Conservation (phyloP, 2,329 filamentous ascomycete genomes). For the Penicillium glabrum region DNA sequence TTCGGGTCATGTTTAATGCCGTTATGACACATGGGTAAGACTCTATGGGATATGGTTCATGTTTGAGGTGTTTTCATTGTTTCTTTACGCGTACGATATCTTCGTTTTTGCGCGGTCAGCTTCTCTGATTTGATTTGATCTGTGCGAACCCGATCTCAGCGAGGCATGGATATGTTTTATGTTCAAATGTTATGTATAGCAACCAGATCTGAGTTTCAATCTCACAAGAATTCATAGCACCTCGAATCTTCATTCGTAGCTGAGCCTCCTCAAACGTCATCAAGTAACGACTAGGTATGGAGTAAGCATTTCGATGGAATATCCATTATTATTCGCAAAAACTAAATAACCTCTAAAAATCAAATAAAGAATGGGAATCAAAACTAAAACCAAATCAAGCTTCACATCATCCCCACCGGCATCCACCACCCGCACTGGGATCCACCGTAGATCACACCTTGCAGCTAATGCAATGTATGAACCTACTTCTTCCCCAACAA, state of each 20-base stretch:
- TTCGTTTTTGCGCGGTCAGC: not conserved
- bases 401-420: not conserved
- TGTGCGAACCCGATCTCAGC: not conserved
- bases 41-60: not conserved
- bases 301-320: not conserved
- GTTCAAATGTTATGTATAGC: not conserved
- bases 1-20: conserved; percentile 5
- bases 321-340: too few species aligned
- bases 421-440: not conserved
- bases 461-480: not conserved
- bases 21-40: conserved; percentile 8
- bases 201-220: not conserved
- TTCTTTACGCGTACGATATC: conserved; percentile 2
- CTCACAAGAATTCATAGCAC: not conserved
- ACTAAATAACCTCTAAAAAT: not conserved
- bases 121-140: not conserved
- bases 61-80: conserved; percentile 3
- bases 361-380: not conserved
- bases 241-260: not conserved
- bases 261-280: not conserved
- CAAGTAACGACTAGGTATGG: not conserved
- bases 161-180: not conserved
- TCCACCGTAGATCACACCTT: not conserved
- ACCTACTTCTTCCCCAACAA: conserved; percentile 32
- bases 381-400: not conserved